These are phyloP conservation scores for Smithsoniella earleae DNA, from an alignment of 163 green algal genomes.

Conservation along the genomic window DNA sequence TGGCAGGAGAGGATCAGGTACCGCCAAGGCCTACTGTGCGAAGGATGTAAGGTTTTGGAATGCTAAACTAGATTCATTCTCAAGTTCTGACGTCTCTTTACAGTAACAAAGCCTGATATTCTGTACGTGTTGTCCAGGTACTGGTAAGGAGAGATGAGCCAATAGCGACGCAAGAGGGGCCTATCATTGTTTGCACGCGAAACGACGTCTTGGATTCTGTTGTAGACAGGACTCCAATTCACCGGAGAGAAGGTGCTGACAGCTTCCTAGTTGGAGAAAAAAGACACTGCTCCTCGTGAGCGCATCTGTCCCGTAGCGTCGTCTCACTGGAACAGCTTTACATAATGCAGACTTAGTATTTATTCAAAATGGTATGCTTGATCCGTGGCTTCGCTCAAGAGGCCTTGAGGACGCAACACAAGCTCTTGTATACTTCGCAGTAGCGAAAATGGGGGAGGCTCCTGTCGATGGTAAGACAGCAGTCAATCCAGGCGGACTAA, in stretches of 20 bases:
- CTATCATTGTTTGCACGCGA: conserved; percentile 90
- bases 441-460: conserved; percentile 83
- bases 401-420: conserved; percentile 78
- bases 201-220: conserved; percentile 84
- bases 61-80: neutral
- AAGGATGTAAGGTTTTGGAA: neutral
- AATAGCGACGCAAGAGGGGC: conserved; percentile 41
- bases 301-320: too few relatives aligned
- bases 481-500: conserved; percentile 91
- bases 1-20: conserved; percentile 70
- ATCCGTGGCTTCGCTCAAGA: conserved; percentile 79
- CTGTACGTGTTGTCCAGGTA: too few relatives aligned
- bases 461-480: conserved; percentile 92
- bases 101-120: neutral
- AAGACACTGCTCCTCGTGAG: too few relatives aligned
- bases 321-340: too few relatives aligned
- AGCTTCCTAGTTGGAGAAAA: too few relatives aligned
- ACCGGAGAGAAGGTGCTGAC: conserved; percentile 53
- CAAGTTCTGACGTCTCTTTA: neutral
- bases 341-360: conserved; percentile 96
- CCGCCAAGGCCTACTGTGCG: neutral
- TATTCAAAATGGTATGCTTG: conserved; percentile 97
- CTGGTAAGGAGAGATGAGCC: conserved; percentile 64
- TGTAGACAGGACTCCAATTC: conserved; percentile 47
- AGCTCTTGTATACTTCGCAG: conserved; percentile 96